Evolutionary conservation across 305 asterid genomes (phyloP), one percentile per base, ranked within the genome.

Genomic region (Andrographis paniculata): DNA sequence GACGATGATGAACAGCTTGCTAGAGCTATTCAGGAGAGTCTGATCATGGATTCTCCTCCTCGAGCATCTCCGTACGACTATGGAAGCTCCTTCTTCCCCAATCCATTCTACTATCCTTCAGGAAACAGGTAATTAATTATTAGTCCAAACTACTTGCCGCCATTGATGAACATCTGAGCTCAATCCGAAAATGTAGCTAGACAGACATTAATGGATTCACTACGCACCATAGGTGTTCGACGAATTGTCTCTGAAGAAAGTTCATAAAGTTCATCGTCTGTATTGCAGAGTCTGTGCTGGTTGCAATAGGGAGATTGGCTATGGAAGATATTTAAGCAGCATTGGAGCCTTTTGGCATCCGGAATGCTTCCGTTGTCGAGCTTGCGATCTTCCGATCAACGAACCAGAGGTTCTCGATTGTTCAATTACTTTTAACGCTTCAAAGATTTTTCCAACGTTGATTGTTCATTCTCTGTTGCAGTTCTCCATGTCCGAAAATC

Each of bases 331-430:
- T 58, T 68, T 87, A 68, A 84, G 85, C 62, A 75, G 96, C 85
- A 77, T 91, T 95, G 96, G 85, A 40, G 75, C 77, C 56, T 70
- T 73, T 53, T 91, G 99, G 99, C 99, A 91, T 75, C 95, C 99
- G 13, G 96, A 84, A 60, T 91, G 99, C 61, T 91, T 87, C 42
- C 58, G 80, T 36, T 91, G 99, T 61, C 72, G 69, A 58, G 79
- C 75, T 58, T 91, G 99, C 71, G 62, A 62, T 60, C 73, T 17
- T 12, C 93, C 96, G 8, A 91, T 91, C 48, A 77, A 95, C 48
- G 99, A 91, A 70, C 64, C 71, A 43, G 99, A 91, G 99, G 99
- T 87, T n/a, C n/a, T n/a, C n/a, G n/a, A n/a, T n/a, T n/a, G n/a
- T n/a, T n/a, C n/a, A n/a, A n/a, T n/a, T n/a, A n/a, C n/a, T n/a